phyloP scores from a whole-genome alignment of 805 yeast genomes.

The Ogataea sp. region DNA sequence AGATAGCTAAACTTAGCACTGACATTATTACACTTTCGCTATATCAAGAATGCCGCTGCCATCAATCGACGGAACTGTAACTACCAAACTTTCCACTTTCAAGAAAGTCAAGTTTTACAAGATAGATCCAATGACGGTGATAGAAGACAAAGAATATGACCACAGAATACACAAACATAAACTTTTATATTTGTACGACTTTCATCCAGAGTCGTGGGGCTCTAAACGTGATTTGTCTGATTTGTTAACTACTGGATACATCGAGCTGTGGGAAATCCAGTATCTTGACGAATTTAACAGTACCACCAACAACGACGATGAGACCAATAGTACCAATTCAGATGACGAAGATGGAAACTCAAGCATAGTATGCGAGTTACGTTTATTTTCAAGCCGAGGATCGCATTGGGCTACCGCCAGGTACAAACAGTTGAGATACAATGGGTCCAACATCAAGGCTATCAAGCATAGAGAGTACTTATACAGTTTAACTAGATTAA shows the following conservation, averaged over 20 bases:
- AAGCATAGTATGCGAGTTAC: constrained; percentile 4
- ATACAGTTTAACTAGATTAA: constrained; percentile 14
- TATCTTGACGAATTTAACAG: constrained; percentile 5
- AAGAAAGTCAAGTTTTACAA: constrained; percentile 18
- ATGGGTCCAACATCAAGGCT: constrained; percentile 7
- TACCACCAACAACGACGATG: no score
- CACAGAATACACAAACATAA: constrained; percentile 5
- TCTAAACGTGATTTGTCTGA: constrained; percentile 4
- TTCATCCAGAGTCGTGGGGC: constrained; percentile 10
- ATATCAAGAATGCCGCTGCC: no score
- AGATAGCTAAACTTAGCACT: no score
- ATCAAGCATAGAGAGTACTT: constrained; percentile 9
- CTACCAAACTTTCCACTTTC: constrained; percentile 12
- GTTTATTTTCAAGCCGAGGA: not conserved
- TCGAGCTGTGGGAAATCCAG: constrained; percentile 16
- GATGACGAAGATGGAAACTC: constrained; percentile 8
- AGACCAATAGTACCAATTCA: no score
- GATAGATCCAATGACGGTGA: constrained; percentile 15
- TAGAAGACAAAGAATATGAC: constrained; percentile 4
- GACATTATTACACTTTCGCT: no score
- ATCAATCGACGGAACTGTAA: not conserved
- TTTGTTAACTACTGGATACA: constrained; percentile 14
- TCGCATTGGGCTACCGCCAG: constrained; percentile 10
- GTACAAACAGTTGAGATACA: constrained; percentile 6
- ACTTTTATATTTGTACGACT: constrained; percentile 8